Percentiles rank a stretch among this genome's conserved stretches.
phyloP scores from a whole-genome alignment of 1,139 yeast species.

The Hemisphaericaspora xylanilytica region DNA sequence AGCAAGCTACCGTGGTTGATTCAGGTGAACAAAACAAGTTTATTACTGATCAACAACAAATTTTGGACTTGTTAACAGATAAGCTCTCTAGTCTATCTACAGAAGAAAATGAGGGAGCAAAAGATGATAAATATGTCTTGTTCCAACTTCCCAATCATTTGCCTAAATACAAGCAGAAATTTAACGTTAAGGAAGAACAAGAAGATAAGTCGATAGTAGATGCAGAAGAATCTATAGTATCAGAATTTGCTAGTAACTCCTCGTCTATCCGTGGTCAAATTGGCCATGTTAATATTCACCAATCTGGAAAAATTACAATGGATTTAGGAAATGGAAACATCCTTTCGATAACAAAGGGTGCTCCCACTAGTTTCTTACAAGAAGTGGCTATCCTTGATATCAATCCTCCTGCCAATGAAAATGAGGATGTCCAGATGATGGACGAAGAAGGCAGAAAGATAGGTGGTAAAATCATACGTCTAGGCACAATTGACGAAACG shows the following conservation, averaged over 20 bases:
- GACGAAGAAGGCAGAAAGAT: slow-evolving; percentile 40
- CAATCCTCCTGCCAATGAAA: slow-evolving; percentile 12
- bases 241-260: slow-evolving; percentile 13
- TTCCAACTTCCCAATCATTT: slow-evolving; percentile 71
- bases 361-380: slow-evolving; percentile 68
- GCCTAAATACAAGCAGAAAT: slow-evolving; percentile 47
- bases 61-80: slow-evolving; percentile 27
- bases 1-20: slow-evolving; percentile 31
- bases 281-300: slow-evolving; percentile 72
- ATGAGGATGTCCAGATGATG: slow-evolving; percentile 27
- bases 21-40: slow-evolving; percentile 32
- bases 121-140: slow-evolving; percentile 40
- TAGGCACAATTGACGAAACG: slow-evolving; percentile 64
- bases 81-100: slow-evolving; percentile 25
- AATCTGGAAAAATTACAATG: slow-evolving; percentile 76
- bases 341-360: slow-evolving; percentile 74
- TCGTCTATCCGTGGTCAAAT: slow-evolving; percentile 49
- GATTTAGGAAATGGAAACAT: slow-evolving; percentile 64
- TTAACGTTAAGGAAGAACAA: slow-evolving; percentile 14
- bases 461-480: slow-evolving; percentile 45
- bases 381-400: slow-evolving; percentile 63
- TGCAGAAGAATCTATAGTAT: slow-evolving; percentile 6
- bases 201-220: slow-evolving; percentile 15
- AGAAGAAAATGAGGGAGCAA: slow-evolving; percentile 7
- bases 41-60: slow-evolving; percentile 31